A percentile compares a stretch with the other conserved stretches of the same genome.
phyloP scores from a whole-genome alignment of 2,329 filamentous ascomycete species.

The Verticillium nonalfalfae region DNA sequence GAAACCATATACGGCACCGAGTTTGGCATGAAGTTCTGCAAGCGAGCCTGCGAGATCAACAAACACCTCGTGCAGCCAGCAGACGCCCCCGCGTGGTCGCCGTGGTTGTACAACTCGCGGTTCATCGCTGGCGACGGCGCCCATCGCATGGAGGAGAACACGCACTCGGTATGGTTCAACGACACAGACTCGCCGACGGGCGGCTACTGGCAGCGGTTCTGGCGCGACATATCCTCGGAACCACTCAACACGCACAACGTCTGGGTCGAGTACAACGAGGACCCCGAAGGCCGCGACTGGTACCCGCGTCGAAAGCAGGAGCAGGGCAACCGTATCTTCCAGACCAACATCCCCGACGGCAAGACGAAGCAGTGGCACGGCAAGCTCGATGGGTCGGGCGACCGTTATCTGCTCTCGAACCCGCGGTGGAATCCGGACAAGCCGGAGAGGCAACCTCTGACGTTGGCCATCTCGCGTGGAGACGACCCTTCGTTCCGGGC shows the following conservation, averaged over 20 bases:
- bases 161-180: conserved; percentile 14
- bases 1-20: conserved; percentile 14
- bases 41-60: conserved; percentile 11
- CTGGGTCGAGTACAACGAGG: conserved; percentile 16
- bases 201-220: conserved; percentile 18
- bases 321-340: conserved; percentile 14
- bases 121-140: conserved; percentile 11
- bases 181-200: conserved; percentile 11
- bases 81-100: conserved; percentile 13
- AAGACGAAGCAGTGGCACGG: conserved; percentile 16
- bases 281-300: conserved; percentile 11
- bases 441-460: conserved; percentile 12
- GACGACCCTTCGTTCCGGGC: conserved; percentile 6
- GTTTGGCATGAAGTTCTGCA: conserved; percentile 14
- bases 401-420: conserved; percentile 12
- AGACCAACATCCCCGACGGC: conserved; percentile 16
- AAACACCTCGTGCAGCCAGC: conserved; percentile 5
- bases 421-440: conserved; percentile 11
- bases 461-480: conserved; percentile 11
- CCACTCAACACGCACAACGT: conserved; percentile 13
- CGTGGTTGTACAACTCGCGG: conserved; percentile 14
- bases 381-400: conserved; percentile 4
- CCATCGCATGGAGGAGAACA: conserved; percentile 17
- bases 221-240: conserved; percentile 16
- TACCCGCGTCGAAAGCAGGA: conserved; percentile 11